Conservation (phyloP, 768 basidiomycete genomes). For the Dacryopinax spathularia region DNA sequence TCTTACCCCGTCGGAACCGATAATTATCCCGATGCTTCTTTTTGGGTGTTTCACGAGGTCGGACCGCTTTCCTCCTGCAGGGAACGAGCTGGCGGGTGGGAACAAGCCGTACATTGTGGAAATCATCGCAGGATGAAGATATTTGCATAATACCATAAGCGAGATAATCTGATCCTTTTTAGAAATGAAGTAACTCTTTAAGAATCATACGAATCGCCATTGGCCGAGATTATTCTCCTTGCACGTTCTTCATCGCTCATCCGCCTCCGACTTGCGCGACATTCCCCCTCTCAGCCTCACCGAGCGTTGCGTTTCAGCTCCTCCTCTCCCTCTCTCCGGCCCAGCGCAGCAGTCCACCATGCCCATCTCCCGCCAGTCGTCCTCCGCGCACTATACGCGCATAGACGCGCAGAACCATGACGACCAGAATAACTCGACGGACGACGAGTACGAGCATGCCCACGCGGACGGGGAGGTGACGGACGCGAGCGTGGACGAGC, state of each 20-base stretch:
- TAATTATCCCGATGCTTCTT: not conserved
- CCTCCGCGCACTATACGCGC: not conserved
- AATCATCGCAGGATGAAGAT: too few species aligned
- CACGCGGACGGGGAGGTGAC: constrained; percentile 7
- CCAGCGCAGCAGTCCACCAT: not conserved
- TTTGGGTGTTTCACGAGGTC: too few species aligned
- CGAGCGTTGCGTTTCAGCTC: not conserved
- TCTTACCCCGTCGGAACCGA: not conserved
- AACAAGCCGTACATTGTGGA: too few species aligned
- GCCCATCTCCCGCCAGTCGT: not conserved
- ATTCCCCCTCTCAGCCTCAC: not conserved
- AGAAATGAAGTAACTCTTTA: too few species aligned
- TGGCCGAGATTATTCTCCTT: not conserved
- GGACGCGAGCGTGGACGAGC: constrained; percentile 6
- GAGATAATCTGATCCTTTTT: too few species aligned
- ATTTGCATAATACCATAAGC: too few species aligned
- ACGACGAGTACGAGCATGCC: not conserved
- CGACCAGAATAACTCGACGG: too few species aligned
- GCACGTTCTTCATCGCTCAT: not conserved
- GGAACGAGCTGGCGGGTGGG: not conserved
- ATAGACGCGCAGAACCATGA: not conserved
- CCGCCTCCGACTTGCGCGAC: constrained; percentile 4
- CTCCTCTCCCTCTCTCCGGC: not conserved
- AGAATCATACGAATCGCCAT: too few species aligned
- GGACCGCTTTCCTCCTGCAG: not conserved